Percentiles rank a stretch among this genome's conserved stretches.
Conservation (phyloP, 2,329 filamentous ascomycete species). For the Chrysoporthe deuterocubensis region DNA sequence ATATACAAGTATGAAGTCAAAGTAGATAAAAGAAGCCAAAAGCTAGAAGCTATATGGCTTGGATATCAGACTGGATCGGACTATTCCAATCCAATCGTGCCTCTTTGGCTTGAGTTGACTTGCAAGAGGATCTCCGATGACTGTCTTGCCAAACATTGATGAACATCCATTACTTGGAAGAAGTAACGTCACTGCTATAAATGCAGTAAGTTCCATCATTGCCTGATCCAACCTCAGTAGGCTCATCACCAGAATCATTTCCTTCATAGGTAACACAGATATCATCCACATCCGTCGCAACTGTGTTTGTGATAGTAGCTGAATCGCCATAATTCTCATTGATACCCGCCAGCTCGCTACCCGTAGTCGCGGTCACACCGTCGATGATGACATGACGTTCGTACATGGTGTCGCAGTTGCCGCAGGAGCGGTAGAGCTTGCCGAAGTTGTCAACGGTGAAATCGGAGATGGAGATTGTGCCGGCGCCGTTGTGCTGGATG, state of each 20-base stretch:
- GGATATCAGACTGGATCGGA: not conserved
- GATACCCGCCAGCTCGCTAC: slow-evolving; percentile 22
- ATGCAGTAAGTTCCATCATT: slow-evolving; percentile 30
- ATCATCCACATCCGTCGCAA: slow-evolving; percentile 21
- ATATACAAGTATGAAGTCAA: not conserved
- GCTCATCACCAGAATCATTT: slow-evolving; percentile 27
- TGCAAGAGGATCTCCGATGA: not conserved
- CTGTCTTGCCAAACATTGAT: not conserved
- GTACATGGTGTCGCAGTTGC: slow-evolving; percentile 45
- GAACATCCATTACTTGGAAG: not conserved
- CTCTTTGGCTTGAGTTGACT: not conserved
- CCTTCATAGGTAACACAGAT: slow-evolving; percentile 30
- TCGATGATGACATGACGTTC: slow-evolving; percentile 52
- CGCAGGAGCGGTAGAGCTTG: slow-evolving; percentile 54
- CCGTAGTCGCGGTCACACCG: slow-evolving; percentile 40
- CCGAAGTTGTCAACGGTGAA: slow-evolving; percentile 51
- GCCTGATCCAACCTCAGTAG: slow-evolving; percentile 24
- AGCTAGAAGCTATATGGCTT: not conserved
- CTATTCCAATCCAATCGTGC: not conserved
- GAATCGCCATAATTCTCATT: slow-evolving; percentile 36
- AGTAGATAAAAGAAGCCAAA: not conserved
- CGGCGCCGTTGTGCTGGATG: slow-evolving; percentile 45
- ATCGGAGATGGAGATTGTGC: slow-evolving; percentile 38
- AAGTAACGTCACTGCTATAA: slow-evolving; percentile 5
- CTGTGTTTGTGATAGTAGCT: slow-evolving; percentile 30